These are phyloP conservation scores for Lactarius hatsudake DNA, from an alignment of 768 basidiomycete genomes.

Conservation along the genomic window DNA sequence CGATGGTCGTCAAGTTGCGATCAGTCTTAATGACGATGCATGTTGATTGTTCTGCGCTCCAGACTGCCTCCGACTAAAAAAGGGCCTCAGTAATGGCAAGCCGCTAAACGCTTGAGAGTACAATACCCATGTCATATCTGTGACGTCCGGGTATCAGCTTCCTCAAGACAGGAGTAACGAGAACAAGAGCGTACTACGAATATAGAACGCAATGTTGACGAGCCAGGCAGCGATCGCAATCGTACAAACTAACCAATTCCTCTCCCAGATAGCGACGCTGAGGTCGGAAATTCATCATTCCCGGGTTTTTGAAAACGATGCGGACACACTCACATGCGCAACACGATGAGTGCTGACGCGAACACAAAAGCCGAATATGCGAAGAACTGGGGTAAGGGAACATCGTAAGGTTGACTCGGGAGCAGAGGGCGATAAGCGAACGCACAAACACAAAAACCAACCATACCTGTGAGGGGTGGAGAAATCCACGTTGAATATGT, in stretches of 20 bases:
- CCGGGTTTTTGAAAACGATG: neutral
- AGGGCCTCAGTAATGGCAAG: neutral
- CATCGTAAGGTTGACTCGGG: neutral
- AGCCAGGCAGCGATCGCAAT: slow-evolving; percentile 17
- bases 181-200: slow-evolving; percentile 16
- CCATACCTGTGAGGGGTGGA: neutral
- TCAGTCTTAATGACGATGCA: slow-evolving; percentile 10
- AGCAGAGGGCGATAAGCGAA: neutral
- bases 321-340: slow-evolving; percentile 20
- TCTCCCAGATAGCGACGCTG: slow-evolving; percentile 24
- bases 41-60: neutral
- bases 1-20: slow-evolving; percentile 1
- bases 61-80: slow-evolving; percentile 8
- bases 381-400: slow-evolving; percentile 10
- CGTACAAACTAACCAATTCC: neutral
- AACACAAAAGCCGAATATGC: slow-evolving; percentile 24
- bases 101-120: neutral
- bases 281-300: neutral
- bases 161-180: neutral
- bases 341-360: slow-evolving; percentile 20
- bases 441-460: slow-evolving; percentile 15
- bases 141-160: neutral
- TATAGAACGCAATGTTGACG: slow-evolving; percentile 9
- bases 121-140: slow-evolving; percentile 12
- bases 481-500: neutral